These are phyloP conservation scores for Neurospora intermedia DNA, from an alignment of 495 filamentous ascomycete species.

Conservation along the genomic window DNA sequence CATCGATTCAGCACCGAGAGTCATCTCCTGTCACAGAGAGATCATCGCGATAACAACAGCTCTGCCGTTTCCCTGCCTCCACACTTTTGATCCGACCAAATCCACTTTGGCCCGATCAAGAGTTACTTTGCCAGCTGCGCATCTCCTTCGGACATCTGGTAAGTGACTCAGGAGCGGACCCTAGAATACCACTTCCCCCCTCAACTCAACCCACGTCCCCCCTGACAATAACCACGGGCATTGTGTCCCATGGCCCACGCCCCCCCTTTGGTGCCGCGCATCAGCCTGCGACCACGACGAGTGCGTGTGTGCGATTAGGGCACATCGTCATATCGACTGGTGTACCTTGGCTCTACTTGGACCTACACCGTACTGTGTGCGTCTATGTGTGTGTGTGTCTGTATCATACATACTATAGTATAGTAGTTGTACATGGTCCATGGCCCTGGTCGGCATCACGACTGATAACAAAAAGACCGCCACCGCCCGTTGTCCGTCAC, in stretches of 20 bases:
- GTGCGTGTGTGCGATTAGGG: not conserved
- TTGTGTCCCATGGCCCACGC: conserved; percentile 3
- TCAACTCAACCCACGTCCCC: not conserved
- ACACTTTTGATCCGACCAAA: conserved; percentile 25
- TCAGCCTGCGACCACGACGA: not conserved
- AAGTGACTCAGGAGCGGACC: conserved; percentile 28
- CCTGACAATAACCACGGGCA: not conserved
- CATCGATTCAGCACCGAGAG: conserved; percentile 35
- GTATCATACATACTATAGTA: not conserved
- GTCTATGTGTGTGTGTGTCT: not conserved
- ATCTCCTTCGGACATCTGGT: conserved; percentile 22
- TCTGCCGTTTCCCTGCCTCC: conserved; percentile 28
- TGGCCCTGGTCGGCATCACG: not conserved
- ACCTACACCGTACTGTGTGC: not conserved
- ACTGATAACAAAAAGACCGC: not conserved
- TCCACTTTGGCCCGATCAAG: conserved; percentile 28
- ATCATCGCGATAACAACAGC: conserved; percentile 43
- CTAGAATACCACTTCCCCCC: not conserved
- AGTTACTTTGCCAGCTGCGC: conserved; percentile 22
- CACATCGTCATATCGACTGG: not conserved
- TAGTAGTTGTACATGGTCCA: not conserved
- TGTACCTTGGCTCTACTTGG: not conserved
- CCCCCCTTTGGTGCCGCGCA: not conserved
- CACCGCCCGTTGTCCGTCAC: not conserved
- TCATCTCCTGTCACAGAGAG: conserved; percentile 43